A percentile compares a stretch with the other conserved stretches of the same genome.
These are phyloP conservation scores for Pneumocystis oryctolagi DNA, from an alignment of 1,139 yeast genomes.

Conservation along the genomic window DNA sequence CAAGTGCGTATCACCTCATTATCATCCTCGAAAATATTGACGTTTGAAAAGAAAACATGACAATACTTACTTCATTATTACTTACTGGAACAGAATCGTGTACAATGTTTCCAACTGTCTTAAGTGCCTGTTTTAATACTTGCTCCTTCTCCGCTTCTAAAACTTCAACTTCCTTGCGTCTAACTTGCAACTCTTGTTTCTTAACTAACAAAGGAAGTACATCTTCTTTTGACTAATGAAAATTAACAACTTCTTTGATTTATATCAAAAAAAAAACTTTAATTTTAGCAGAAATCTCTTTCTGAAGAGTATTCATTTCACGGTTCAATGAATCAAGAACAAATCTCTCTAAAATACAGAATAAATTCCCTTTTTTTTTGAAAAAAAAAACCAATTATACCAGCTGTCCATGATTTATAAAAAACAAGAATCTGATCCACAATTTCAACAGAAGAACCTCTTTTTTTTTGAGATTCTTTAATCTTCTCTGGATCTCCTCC, in stretches of 20 bases:
- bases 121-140: slow-evolving; percentile 61
- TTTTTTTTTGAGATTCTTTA: slow-evolving; percentile 76
- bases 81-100: slow-evolving; percentile 84
- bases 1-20: slow-evolving; percentile 77
- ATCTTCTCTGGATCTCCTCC: slow-evolving; percentile 91
- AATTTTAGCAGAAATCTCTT: slow-evolving; percentile 80
- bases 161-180: slow-evolving; percentile 51
- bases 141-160: slow-evolving; percentile 69
- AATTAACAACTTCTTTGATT: neutral
- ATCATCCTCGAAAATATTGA: slow-evolving; percentile 34
- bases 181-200: slow-evolving; percentile 57
- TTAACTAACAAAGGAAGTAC: slow-evolving; percentile 67
- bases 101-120: slow-evolving; percentile 82
- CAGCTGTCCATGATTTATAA: slow-evolving; percentile 82
- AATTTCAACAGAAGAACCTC: slow-evolving; percentile 86
- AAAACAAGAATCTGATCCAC: slow-evolving; percentile 89
- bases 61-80: slow-evolving; percentile 41
- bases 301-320: slow-evolving; percentile 71
- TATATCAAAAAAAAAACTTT: slow-evolving; percentile 30
- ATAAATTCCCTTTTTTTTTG: neutral
- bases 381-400: slow-evolving; percentile 14
- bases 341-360: slow-evolving; percentile 41
- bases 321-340: slow-evolving; percentile 84
- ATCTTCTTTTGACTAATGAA: slow-evolving; percentile 61
- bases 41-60: too few species aligned